Conservation (phyloP, 768 basidiomycete genomes). For the Cystoderma amianthinum region DNA sequence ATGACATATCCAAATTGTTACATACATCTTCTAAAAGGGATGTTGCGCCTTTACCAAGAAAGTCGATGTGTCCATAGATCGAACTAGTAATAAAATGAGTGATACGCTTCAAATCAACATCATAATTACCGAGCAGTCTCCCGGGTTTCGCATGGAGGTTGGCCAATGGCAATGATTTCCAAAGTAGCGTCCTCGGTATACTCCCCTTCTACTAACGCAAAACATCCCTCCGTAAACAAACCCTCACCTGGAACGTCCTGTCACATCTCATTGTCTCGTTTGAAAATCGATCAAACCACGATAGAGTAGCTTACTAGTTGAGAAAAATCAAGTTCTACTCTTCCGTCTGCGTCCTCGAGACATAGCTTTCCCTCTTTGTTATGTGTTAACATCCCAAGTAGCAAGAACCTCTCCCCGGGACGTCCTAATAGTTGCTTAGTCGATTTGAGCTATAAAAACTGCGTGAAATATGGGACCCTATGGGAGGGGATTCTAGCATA, state of each 20-base stretch:
- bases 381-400: conserved; percentile 88
- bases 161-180: conserved; percentile 89
- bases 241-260: conserved; percentile 91
- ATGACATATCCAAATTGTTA: conserved; percentile 4
- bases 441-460: conserved; percentile 66
- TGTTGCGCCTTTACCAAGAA: conserved; percentile 90
- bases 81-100: too few species aligned
- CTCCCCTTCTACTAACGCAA: conserved; percentile 92
- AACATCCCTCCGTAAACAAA: conserved; percentile 92
- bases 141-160: conserved; percentile 92
- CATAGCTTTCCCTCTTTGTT: conserved; percentile 88
- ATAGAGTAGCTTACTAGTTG: conserved; percentile 53
- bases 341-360: conserved; percentile 90
- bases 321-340: conserved; percentile 82
- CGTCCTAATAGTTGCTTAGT: conserved; percentile 95
- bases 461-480: neutral
- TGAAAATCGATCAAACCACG: conserved; percentile 2
- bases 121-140: conserved; percentile 66
- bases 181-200: conserved; percentile 90
- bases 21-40: conserved; percentile 87
- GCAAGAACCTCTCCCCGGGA: conserved; percentile 81
- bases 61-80: conserved; percentile 95
- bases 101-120: too few species aligned
- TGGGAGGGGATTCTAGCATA: conserved; percentile 16
- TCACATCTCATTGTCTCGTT: conserved; percentile 10